A percentile compares a stretch with the other conserved stretches of the same genome.
phyloP scores from a whole-genome alignment of 805 yeast genomes.

The Candida piceae region DNA sequence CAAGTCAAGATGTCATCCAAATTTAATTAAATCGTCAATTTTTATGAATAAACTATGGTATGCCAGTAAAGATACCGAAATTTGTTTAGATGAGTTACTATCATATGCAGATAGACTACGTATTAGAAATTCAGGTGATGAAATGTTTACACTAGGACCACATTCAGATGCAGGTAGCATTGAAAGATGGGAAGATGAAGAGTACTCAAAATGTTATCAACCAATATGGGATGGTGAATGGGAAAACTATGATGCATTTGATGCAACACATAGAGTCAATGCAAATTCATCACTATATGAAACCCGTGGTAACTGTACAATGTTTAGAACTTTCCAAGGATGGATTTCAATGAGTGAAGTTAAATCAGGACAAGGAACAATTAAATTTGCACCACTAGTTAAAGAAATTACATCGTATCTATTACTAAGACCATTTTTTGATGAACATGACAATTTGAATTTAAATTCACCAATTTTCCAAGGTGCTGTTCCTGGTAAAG shows the following conservation, averaged over 20 bases:
- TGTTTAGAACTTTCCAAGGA: conserved; percentile 39
- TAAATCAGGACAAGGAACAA: conserved; percentile 36
- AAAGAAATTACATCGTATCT: conserved; percentile 35
- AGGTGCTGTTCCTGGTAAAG: conserved; percentile 34
- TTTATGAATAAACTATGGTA: conserved; percentile 11
- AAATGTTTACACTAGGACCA: conserved; percentile 30
- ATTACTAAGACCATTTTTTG: conserved; percentile 37
- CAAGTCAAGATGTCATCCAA: conserved; percentile 34
- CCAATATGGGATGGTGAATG: conserved; percentile 35
- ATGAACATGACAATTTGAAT: conserved; percentile 27
- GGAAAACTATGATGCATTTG: conserved; percentile 40
- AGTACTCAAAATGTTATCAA: conserved; percentile 31
- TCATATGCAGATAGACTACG: conserved; percentile 39
- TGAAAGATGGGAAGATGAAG: conserved; percentile 43
- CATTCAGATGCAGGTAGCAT: conserved; percentile 39
- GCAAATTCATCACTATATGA: conserved; percentile 32
- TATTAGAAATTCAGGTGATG: conserved; percentile 35
- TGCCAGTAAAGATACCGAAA: conserved; percentile 9
- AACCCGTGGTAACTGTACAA: conserved; percentile 20
- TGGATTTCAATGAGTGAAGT: conserved; percentile 37
- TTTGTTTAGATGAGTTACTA: conserved; percentile 29
- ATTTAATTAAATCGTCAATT: conserved; percentile 21
- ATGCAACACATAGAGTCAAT: conserved; percentile 30
- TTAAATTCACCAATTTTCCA: conserved; percentile 33
- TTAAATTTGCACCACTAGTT: conserved; percentile 33